Conservation (phyloP, 352 stramenopile species). For the Phytophthora foliorum region DNA sequence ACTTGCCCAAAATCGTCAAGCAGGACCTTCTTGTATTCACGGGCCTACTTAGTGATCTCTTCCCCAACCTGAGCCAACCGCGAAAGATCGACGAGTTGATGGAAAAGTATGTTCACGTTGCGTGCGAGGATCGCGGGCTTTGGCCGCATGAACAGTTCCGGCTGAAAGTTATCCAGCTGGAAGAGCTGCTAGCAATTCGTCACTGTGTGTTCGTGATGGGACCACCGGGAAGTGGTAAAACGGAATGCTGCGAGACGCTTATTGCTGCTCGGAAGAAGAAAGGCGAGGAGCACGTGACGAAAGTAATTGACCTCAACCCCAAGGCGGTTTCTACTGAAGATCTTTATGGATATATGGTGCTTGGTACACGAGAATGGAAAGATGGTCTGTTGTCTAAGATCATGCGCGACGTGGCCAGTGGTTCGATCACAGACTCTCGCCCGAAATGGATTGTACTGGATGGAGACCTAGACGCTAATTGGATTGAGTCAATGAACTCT, state of each 20-base stretch:
- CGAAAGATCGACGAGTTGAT: slow-evolving; percentile 91
- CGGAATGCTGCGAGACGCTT: slow-evolving; percentile 94
- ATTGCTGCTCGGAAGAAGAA: slow-evolving; percentile 82
- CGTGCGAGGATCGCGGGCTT: slow-evolving; percentile 90
- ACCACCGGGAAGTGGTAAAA: slow-evolving; percentile 93
- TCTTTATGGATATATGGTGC: slow-evolving; percentile 96
- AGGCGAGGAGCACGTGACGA: slow-evolving; percentile 68
- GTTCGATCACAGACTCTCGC: slow-evolving; percentile 60
- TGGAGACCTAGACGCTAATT: slow-evolving; percentile 88
- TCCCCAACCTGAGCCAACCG: slow-evolving; percentile 91
- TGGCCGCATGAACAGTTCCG: slow-evolving; percentile 94
- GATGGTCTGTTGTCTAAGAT: slow-evolving; percentile 96
- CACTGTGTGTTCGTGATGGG: slow-evolving; percentile 98
- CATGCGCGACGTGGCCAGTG: slow-evolving; percentile 92
- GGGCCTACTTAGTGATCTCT: slow-evolving; percentile 94
- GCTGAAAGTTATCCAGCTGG: slow-evolving; percentile 96
- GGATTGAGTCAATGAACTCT: slow-evolving; percentile 93
- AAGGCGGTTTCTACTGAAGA: slow-evolving; percentile 97
- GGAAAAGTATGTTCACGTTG: slow-evolving; percentile 91
- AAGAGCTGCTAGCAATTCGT: slow-evolving; percentile 94
- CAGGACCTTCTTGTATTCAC: slow-evolving; percentile 95
- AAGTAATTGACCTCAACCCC: slow-evolving; percentile 93
- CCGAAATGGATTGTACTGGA: slow-evolving; percentile 98
- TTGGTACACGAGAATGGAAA: slow-evolving; percentile 96
- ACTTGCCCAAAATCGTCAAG: slow-evolving; percentile 96